Evolutionary conservation across 768 basidiomycete species (phyloP).

Genomic region (Boletus eberwhitei): DNA sequence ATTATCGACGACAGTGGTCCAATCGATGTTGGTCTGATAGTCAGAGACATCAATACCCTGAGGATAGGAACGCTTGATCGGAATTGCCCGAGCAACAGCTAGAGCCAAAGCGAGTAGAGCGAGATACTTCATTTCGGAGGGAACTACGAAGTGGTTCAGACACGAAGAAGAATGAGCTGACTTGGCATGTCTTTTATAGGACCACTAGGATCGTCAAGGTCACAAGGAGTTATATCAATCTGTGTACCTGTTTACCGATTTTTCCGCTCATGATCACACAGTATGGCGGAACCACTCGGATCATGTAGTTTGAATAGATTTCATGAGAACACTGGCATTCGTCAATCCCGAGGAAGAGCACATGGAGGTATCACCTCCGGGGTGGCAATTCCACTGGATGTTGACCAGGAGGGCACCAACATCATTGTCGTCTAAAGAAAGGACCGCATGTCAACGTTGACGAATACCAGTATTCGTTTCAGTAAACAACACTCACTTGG

Average conservation of each 20-base stretch:
- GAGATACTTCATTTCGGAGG: conserved; percentile 20
- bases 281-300: conserved; percentile 9
- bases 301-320: background rate
- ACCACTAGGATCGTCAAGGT: background rate
- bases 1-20: conserved; percentile 47
- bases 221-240: background rate
- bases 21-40: conserved; percentile 49
- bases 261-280: conserved; percentile 6
- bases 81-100: conserved; percentile 13
- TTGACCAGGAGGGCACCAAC: no score
- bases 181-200: conserved; percentile 11
- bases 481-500: background rate
- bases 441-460: background rate
- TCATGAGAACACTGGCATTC: conserved; percentile 1
- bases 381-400: no score
- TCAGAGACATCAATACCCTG: conserved; percentile 55
- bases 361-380: background rate
- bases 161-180: background rate
- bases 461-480: background rate
- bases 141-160: background rate
- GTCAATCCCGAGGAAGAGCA: background rate
- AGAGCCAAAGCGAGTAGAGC: conserved; percentile 14
- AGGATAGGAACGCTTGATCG: conserved; percentile 35
- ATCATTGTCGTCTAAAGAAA: background rate
- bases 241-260: background rate